Conservation (phyloP, 73 alveolate species). For the Durusdinium trenchii region DNA sequence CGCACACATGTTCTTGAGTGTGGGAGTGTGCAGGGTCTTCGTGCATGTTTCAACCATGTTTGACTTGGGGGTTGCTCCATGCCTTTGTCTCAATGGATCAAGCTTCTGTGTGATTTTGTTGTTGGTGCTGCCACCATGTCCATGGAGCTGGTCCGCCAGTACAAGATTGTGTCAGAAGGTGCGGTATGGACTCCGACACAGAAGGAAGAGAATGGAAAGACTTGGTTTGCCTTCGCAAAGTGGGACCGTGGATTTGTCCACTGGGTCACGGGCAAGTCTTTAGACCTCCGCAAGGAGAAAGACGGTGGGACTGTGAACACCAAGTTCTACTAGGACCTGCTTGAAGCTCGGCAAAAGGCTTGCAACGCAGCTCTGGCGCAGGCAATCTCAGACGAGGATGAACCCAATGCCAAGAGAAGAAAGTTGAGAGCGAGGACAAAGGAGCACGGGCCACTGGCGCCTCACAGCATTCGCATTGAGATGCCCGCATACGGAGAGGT, state of each 20-base stretch:
- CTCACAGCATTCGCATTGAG: too few species aligned
- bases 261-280: background rate
- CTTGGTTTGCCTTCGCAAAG: background rate
- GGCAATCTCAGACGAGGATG: background rate
- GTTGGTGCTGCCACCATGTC: too few species aligned
- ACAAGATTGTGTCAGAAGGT: too few species aligned
- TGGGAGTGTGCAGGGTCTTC: too few species aligned
- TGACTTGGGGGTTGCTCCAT: too few species aligned
- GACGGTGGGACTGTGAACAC: background rate
- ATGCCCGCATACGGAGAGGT: too few species aligned
- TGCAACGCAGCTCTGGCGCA: background rate
- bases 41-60: too few species aligned
- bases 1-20: too few species aligned
- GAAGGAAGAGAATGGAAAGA: background rate
- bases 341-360: background rate
- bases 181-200: background rate
- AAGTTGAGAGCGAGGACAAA: background rate
- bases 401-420: background rate
- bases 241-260: background rate
- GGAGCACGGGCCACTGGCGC: too few species aligned
- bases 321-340: background rate
- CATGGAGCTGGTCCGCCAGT: too few species aligned
- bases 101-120: too few species aligned
- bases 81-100: too few species aligned
- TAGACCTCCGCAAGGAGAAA: background rate